Evolutionary conservation across 129 eudicot genomes (phyloP), one percentile per base, ranked within the genome.

Genomic region (Centella asiatica): DNA sequence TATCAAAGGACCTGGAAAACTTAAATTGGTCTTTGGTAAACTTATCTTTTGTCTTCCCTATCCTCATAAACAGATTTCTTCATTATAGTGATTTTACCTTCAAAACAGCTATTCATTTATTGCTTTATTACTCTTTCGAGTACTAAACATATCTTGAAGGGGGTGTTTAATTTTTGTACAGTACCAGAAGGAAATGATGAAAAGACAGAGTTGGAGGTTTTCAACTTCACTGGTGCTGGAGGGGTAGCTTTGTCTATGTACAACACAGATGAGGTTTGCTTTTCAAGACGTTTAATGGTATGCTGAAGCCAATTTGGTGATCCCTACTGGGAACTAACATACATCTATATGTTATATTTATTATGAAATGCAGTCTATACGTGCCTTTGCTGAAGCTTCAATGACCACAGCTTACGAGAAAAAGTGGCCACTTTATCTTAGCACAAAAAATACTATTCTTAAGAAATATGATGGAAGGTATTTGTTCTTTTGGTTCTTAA

Each of bases 381-480:
- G 72, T 69, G 70, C 97, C 31, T 90, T 90, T 81, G 97, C 94
- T 27, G 95, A 90, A 64, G 94, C 97, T 57, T 90, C 97, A 60
- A 86, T 90, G 95, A 81, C 59, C 83, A 77, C 81, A 6, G 95
- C 97, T 17, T 86, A 76, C 57, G 71, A 68, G 74, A 90, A 90
- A 62, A 81, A 81, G 72, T 90, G 97, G 95, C 97, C 95, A n/a
- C 90, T 90, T 47, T 89, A 85, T 74, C 97, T 89, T 66, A 89
- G 97, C 88, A 89, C 95, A 36, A 89, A 89, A 72, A 90, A 90
- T 60, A 90, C 95, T 27, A 90, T 86, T 57, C 94, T 90, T 22
- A 86, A 86, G 82, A 81, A 86, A 79, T 90, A 90, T 55, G 95
- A 90, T 75, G 95, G 95, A 63, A 90, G 97, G 97, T 90, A 79